Percentiles rank a stretch among this genome's conserved stretches.
Conservation (phyloP, 2,329 filamentous ascomycete genomes). For the Pseudogymnoascus sp. region DNA sequence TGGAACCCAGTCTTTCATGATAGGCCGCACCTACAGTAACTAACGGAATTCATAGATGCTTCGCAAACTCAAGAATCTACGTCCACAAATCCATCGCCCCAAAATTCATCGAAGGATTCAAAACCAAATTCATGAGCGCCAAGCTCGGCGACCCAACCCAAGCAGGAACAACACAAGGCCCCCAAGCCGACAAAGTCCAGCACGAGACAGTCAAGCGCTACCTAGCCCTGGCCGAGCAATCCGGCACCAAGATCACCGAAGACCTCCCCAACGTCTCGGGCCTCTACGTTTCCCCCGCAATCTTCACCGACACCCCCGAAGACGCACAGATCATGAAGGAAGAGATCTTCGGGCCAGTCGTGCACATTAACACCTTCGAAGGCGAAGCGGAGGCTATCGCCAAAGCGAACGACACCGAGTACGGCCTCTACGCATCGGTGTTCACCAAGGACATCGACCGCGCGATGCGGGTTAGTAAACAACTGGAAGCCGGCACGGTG, state of each 20-base stretch:
- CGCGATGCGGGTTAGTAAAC: constrained; percentile 38
- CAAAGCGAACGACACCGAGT: constrained; percentile 58
- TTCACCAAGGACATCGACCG: constrained; percentile 50
- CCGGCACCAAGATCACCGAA: constrained; percentile 11
- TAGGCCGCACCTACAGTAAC: not conserved
- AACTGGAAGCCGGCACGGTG: constrained; percentile 44
- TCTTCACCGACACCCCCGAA: constrained; percentile 17
- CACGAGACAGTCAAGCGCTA: constrained; percentile 20
- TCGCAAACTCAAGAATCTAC: constrained; percentile 22
- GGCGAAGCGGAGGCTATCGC: constrained; percentile 51
- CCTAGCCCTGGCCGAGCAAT: constrained; percentile 16
- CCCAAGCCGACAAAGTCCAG: constrained; percentile 18
- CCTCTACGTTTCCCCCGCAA: constrained; percentile 20
- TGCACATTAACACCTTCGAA: constrained; percentile 47
- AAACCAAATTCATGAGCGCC: constrained; percentile 14
- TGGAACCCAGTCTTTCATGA: not conserved
- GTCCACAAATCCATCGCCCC: constrained; percentile 20
- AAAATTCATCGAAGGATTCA: constrained; percentile 20
- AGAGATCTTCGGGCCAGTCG: constrained; percentile 56
- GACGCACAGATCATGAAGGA: constrained; percentile 28
- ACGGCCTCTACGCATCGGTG: constrained; percentile 52
- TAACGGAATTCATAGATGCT: constrained; percentile 11
- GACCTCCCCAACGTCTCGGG: constrained; percentile 10
- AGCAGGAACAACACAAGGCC: constrained; percentile 11
- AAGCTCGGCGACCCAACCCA: constrained; percentile 18